Evolutionary conservation across 129 eudicot species (phyloP).

Genomic region (Escallonia rubra): DNA sequence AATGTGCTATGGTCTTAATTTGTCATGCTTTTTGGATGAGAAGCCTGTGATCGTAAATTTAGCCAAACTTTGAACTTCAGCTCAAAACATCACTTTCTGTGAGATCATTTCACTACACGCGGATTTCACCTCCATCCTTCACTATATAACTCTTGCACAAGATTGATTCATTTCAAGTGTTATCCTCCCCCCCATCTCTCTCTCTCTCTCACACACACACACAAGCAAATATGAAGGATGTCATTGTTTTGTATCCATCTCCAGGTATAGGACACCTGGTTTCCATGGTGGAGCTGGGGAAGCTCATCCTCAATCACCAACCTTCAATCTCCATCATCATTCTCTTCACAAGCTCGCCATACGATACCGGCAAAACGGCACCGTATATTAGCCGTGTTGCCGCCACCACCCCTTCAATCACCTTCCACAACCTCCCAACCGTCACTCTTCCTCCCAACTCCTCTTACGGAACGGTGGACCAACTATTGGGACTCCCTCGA

Average conservation of each 20-base stretch:
- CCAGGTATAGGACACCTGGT: slow-evolving; percentile 39
- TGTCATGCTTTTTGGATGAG: too few species aligned
- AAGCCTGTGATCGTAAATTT: too few species aligned
- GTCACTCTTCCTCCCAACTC: slow-evolving; percentile 22
- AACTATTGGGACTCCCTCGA: slow-evolving; percentile 34
- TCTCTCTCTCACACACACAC: slow-evolving; percentile 9
- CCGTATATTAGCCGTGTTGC: slow-evolving; percentile 30
- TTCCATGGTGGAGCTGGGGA: slow-evolving; percentile 28
- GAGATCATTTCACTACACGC: too few species aligned
- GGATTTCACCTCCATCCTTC: too few species aligned
- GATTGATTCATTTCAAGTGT: too few species aligned
- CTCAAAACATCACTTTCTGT: too few species aligned
- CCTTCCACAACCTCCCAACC: slow-evolving; percentile 42
- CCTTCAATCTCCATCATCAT: slow-evolving; percentile 27
- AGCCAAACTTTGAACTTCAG: too few species aligned
- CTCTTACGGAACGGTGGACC: slow-evolving; percentile 12
- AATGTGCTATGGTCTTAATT: too few species aligned
- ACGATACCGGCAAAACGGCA: slow-evolving; percentile 26
- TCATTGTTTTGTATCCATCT: slow-evolving; percentile 35
- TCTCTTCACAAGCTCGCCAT: slow-evolving; percentile 22
- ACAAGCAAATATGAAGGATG: slow-evolving; percentile 5
- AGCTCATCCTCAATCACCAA: slow-evolving; percentile 14
- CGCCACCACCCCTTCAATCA: slow-evolving; percentile 38
- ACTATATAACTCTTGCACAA: too few species aligned
- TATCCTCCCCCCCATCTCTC: neutral